Evolutionary conservation across 2,329 filamentous ascomycete species (phyloP), one percentile per base, ranked within the genome.

Genomic region (Parascedosporium putredinis): DNA sequence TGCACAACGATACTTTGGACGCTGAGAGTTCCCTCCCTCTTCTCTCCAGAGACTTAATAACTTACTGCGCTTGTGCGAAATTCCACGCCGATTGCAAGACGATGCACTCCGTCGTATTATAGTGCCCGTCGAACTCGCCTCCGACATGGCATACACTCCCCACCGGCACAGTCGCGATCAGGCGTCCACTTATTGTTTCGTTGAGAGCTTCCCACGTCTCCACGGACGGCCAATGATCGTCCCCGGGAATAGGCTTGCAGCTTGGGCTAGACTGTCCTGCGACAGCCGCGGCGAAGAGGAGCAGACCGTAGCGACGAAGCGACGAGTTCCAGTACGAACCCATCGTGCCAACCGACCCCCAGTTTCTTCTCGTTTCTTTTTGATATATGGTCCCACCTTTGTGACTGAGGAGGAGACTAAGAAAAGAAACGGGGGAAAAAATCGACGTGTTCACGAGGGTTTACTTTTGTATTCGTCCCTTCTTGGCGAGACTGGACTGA

Each of bases 141-240:
- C 67, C 62, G 54, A 9, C 10, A 40, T 82, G 78, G 56, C 78
- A 83, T 0, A 71, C 62, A 2, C 69, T 59, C 1, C 68, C 78
- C 2, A 80, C 56, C 0, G 79, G 78, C 2, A 72, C 61, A 0
- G 74, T 78, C 12, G 69, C 66, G 38, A 82, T 64, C 27, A 83
- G 62, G 4, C 62, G 65, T 1, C 75, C 76, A 18, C 64, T 63
- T 2, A 81, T 62, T 1, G 76, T 71, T 12, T 58, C 49, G 55
- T 82, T 80, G 47, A 83, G 68, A 0, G 56, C 50, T 5, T 62
- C 55, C 78, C 79, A 83, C 5, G 61, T 59, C 1, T 56, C 43
- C 1, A 54, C 18, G 0, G 62, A 60, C 0, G 79, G 79, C 77
- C 79, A 83, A 56, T 67, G 70, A 1, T 53, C n/a, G 50, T 81